Conservation (phyloP, 352 stramenopile species). For the Thalassiosira sp. region DNA sequence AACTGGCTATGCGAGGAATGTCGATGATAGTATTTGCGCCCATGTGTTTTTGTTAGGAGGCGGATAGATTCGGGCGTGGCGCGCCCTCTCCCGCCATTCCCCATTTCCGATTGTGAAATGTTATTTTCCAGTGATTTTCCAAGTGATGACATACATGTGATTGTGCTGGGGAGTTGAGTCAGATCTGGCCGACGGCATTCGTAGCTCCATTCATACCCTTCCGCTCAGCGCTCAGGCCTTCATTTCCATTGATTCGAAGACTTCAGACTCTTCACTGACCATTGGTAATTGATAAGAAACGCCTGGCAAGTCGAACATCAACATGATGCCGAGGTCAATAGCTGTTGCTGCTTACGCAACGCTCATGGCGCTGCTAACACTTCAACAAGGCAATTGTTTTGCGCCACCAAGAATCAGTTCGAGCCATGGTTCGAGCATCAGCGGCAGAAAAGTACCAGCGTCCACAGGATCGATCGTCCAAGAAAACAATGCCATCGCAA, state of each 20-base stretch:
- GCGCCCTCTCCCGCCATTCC: neutral
- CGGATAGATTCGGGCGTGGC: too few species aligned
- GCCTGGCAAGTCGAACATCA: too few species aligned
- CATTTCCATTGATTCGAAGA: neutral
- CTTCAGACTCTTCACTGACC: neutral
- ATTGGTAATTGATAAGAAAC: neutral
- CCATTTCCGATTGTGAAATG: neutral
- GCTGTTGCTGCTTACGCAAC: neutral
- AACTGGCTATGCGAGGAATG: too few species aligned
- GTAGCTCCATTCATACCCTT: too few species aligned
- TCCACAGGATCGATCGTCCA: neutral
- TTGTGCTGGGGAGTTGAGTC: too few species aligned
- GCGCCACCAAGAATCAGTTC: neutral
- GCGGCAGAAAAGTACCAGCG: too few species aligned
- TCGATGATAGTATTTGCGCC: too few species aligned
- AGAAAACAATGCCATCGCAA: neutral
- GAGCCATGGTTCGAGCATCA: neutral
- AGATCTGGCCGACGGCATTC: too few species aligned
- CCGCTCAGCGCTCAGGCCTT: neutral
- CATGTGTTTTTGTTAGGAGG: too few species aligned
- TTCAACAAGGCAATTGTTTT: neutral
- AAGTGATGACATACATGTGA: too few species aligned
- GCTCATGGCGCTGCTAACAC: neutral
- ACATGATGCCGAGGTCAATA: neutral
- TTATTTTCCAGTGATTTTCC: too few species aligned